These are phyloP conservation scores for Entomortierella chlamydospora DNA, from an alignment of 192 early-diverging fungal species.

Conservation along the genomic window DNA sequence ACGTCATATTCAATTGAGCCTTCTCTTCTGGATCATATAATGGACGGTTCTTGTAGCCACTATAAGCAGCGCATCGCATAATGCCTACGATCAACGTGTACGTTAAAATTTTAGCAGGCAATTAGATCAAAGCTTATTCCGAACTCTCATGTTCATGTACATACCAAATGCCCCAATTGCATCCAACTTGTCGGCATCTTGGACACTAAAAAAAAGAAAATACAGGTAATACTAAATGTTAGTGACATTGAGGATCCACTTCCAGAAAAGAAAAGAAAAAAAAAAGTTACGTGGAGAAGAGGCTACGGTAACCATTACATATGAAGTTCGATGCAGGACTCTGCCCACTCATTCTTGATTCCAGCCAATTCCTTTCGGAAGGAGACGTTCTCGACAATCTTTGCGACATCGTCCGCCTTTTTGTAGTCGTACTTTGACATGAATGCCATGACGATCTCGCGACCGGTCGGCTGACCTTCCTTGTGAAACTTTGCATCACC, in stretches of 20 bases:
- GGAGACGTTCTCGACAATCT: constrained; percentile 71
- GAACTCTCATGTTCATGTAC: no score
- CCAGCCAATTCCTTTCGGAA: constrained; percentile 76
- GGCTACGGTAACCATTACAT: constrained; percentile 51
- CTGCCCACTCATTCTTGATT: constrained; percentile 64
- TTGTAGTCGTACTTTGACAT: constrained; percentile 52
- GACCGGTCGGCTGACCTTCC: constrained; percentile 56
- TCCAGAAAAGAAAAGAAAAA: no score
- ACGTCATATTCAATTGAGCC: constrained; percentile 64
- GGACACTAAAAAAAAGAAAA: constrained; percentile 58
- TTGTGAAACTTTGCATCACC: constrained; percentile 76
- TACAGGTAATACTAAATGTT: no score
- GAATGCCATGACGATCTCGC: constrained; percentile 60
- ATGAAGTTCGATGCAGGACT: constrained; percentile 67
- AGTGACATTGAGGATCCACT: no score
- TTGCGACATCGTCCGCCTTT: constrained; percentile 61
- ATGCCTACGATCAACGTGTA: constrained; percentile 52
- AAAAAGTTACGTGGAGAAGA: not conserved
- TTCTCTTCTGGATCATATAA: constrained; percentile 66
- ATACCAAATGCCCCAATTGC: constrained; percentile 80
- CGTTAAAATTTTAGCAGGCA: not conserved
- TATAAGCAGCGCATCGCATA: constrained; percentile 76
- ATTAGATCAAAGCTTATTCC: no score
- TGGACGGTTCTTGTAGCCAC: constrained; percentile 71
- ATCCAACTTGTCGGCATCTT: constrained; percentile 80